Evolutionary conservation across 352 stramenopile species (phyloP), one percentile per base, ranked within the genome.

Genomic region (Phytophthora brassicae): DNA sequence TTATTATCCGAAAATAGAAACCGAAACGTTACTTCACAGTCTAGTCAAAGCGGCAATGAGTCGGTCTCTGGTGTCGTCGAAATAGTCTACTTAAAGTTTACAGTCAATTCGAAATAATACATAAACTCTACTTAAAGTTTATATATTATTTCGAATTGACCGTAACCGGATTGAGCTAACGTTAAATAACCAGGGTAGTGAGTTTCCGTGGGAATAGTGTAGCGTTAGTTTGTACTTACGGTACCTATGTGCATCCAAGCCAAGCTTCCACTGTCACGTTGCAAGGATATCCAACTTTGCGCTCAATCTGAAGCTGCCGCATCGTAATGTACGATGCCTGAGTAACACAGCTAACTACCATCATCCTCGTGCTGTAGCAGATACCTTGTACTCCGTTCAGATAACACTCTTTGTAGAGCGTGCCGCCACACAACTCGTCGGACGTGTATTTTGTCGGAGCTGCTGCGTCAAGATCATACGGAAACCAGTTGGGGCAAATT

Each of bases 311-410:
- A 42, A 74, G 48, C 28, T 65, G 51, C 7, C 71, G 68, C 68
- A 74, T 76, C 7, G 20, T 44, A 13, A 68, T 68, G 35, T 74
- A 76, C 0, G 56, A 41, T n/a, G 47, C 17, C 6, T 60, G 33
- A 5, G 66, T 68, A 12, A 74, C 57, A 44, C 74, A 84, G 24
- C 68, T 61, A 22, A 81, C 66, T 3, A 81, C 66, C 58, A 69
- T 66, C 72, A 84, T 75, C 16, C 70, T 73, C 19, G 60, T 68
- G 55, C 78, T 84, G 35, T 70, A 78, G 53, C 72, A 81, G 39
- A 84, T 76, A 5, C 72, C 75, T 16, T 68, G 51, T 2, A 51
- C 29, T 16, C 56, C 60, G 28, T 60, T 58, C 8, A 74, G 4
- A 1, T 19, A 43, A 51, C 75, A 79, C 36, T 71, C 33, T 49